Percentiles rank a stretch among this genome's conserved stretches.
Conservation (phyloP, 2,329 filamentous ascomycete genomes). For the Apiospora malaysiana region DNA sequence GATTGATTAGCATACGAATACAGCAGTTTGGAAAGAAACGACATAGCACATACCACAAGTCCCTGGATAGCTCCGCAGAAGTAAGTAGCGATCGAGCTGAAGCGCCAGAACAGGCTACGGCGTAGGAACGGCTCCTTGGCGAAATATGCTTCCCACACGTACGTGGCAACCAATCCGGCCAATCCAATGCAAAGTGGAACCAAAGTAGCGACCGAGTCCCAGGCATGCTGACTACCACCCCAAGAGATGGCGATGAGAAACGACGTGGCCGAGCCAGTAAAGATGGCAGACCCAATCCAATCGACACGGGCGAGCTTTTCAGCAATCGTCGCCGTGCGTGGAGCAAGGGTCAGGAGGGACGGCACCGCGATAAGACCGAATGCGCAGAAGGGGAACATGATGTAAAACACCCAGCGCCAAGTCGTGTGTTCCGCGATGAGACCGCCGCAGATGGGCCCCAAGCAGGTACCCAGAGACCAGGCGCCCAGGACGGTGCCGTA, state of each 20-base stretch:
- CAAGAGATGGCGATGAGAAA: constrained; percentile 51
- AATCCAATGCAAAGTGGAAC: constrained; percentile 50
- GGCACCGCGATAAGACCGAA: constrained; percentile 44
- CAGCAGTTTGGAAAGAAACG: background rate
- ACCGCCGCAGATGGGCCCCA: constrained; percentile 47
- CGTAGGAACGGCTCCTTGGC: constrained; percentile 40
- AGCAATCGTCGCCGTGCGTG: constrained; percentile 35
- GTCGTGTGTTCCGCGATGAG: constrained; percentile 40
- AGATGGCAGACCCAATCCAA: constrained; percentile 47
- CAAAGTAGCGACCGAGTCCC: constrained; percentile 47
- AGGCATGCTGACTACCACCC: constrained; percentile 49
- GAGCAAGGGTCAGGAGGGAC: constrained; percentile 46
- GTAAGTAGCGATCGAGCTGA: constrained; percentile 38
- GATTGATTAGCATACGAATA: background rate
- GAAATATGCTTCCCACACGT: constrained; percentile 42
- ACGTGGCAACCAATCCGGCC: constrained; percentile 43
- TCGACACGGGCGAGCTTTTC: constrained; percentile 47
- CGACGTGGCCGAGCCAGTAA: constrained; percentile 46
- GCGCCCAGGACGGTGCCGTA: constrained; percentile 44
- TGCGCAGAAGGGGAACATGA: constrained; percentile 50
- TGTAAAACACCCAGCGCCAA: constrained; percentile 56
- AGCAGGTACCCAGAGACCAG: constrained; percentile 47
- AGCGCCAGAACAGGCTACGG: constrained; percentile 36
- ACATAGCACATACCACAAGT: constrained; percentile 35
- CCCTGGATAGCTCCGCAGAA: constrained; percentile 40